Conservation (phyloP, 495 filamentous ascomycete genomes). For the Durotheca rogersii region DNA sequence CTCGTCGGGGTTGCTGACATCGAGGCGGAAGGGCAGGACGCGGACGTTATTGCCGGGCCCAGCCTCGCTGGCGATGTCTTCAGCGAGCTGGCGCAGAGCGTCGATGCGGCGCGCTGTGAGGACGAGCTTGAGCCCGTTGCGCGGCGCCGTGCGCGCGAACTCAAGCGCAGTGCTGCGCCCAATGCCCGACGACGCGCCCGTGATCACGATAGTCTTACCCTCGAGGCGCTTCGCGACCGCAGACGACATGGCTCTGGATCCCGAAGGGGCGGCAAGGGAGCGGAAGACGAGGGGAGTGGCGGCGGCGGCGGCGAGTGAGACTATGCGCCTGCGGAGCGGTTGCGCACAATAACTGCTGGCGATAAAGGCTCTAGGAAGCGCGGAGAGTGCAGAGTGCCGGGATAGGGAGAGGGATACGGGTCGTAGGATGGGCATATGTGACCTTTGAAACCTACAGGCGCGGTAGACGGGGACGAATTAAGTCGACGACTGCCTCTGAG, state of each 20-base stretch:
- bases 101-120: constrained; percentile 85
- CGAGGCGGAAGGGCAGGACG: constrained; percentile 78
- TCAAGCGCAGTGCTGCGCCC: constrained; percentile 83
- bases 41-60: constrained; percentile 67
- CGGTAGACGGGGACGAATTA: not conserved
- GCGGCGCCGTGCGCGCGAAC: constrained; percentile 83
- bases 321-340: not conserved
- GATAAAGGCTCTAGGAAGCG: not conserved
- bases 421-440: constrained; percentile 21
- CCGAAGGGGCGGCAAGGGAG: not conserved
- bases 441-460: not conserved
- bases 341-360: not conserved
- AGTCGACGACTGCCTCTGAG: too few species aligned
- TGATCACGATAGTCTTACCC: constrained; percentile 92
- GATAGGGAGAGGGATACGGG: constrained; percentile 13
- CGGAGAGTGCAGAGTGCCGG: constrained; percentile 10
- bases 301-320: not conserved
- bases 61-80: constrained; percentile 75
- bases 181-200: constrained; percentile 92
- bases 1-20: constrained; percentile 79
- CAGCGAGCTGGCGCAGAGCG: constrained; percentile 69
- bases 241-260: constrained; percentile 59
- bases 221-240: constrained; percentile 82
- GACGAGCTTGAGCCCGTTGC: constrained; percentile 69
- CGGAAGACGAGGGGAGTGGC: not conserved